Percentiles rank a stretch among this genome's conserved stretches.
These are phyloP conservation scores for Henckelia pumila DNA, from an alignment of 257 asterid genomes.

Conservation along the genomic window DNA sequence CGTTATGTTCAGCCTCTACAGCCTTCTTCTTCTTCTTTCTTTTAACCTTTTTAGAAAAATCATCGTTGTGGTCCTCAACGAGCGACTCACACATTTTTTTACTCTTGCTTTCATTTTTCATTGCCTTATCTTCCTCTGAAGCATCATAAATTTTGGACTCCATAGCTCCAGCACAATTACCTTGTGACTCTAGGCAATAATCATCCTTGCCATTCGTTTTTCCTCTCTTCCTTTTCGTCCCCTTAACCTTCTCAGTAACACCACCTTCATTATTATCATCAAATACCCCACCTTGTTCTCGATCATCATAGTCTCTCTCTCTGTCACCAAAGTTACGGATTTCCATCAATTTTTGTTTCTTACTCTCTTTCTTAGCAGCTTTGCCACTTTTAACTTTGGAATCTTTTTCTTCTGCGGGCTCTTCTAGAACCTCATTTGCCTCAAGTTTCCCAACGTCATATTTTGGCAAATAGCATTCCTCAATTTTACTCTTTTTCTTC, in stretches of 20 bases:
- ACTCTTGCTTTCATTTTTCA: slow-evolving; percentile 11
- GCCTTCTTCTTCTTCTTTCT: slow-evolving; percentile 21
- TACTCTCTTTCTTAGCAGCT: slow-evolving; percentile 20
- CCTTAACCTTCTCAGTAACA: slow-evolving; percentile 17
- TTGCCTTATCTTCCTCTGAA: not conserved
- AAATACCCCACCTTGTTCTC: slow-evolving; percentile 8
- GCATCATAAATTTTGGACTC: not conserved
- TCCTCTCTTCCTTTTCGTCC: slow-evolving; percentile 32
- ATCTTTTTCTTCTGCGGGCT: slow-evolving; percentile 15
- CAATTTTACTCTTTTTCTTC: slow-evolving; percentile 20
- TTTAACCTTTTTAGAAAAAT: not conserved
- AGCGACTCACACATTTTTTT: not conserved
- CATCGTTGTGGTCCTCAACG: not conserved
- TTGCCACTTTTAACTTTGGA: slow-evolving; percentile 8
- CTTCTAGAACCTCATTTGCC: not conserved
- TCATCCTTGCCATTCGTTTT: slow-evolving; percentile 19
- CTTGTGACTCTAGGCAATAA: slow-evolving; percentile 9
- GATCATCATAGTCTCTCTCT: slow-evolving; percentile 15
- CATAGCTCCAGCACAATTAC: slow-evolving; percentile 5
- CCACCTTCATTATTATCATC: not conserved
- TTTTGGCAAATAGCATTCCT: not conserved
- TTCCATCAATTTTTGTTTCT: slow-evolving; percentile 21
- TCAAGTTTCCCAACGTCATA: slow-evolving; percentile 14
- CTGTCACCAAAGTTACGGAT: not conserved
- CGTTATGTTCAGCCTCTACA: not conserved